phyloP scores from a whole-genome alignment of 2,329 filamentous ascomycete species.

The Magnaporthiopsis rhizophila region DNA sequence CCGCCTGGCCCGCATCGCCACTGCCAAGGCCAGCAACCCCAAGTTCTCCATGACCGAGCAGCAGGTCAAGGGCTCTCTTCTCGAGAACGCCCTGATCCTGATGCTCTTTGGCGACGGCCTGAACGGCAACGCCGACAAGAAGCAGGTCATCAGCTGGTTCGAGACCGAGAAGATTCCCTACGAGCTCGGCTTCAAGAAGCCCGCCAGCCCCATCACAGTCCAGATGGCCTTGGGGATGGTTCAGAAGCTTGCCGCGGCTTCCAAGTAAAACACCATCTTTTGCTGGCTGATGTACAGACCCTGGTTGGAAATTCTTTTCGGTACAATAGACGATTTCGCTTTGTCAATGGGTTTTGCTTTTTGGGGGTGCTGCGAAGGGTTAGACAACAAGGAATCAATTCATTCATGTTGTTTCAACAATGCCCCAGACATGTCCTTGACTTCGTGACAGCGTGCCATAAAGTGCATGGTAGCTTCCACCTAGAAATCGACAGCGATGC shows the following conservation, averaged over 20 bases:
- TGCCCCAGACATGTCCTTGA: background rate
- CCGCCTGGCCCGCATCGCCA: background rate
- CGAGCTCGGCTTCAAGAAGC: slow-evolving; percentile 9
- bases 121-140: slow-evolving; percentile 7
- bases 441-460: too few relatives aligned
- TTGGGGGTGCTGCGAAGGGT: background rate
- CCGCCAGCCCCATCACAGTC: background rate
- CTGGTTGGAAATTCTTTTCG: background rate
- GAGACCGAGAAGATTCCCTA: slow-evolving; percentile 11
- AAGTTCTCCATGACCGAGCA: slow-evolving; percentile 4
- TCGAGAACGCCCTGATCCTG: slow-evolving; percentile 11
- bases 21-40: slow-evolving; percentile 9
- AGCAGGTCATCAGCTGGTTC: slow-evolving; percentile 9
- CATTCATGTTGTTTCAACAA: background rate
- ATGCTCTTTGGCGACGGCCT: slow-evolving; percentile 10
- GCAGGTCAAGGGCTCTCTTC: slow-evolving; percentile 7
- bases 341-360: background rate
- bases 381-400: background rate
- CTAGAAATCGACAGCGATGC: too few relatives aligned
- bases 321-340: background rate
- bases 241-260: background rate
- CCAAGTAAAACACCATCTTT: background rate
- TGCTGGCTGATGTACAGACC: background rate
- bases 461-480: too few relatives aligned
- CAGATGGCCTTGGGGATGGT: background rate